These are phyloP conservation scores for Saturnispora diversa DNA, from an alignment of 805 yeast genomes.

Conservation along the genomic window DNA sequence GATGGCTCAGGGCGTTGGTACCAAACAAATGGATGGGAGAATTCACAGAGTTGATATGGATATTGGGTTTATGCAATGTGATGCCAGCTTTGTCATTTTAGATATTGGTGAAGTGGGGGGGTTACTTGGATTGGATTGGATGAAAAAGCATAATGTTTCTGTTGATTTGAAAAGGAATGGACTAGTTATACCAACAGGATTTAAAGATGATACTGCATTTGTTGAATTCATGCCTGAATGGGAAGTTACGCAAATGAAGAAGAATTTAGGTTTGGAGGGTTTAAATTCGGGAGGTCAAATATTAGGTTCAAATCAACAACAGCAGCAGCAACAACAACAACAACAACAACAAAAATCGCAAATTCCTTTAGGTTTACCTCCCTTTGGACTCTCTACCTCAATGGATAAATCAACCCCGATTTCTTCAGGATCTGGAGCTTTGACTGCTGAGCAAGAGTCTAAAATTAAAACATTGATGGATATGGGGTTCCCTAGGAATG, in stretches of 20 bases:
- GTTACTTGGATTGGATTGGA: slow-evolving; percentile 84
- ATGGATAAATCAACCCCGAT: too few species aligned
- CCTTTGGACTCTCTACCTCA: too few species aligned
- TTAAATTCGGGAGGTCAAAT: slow-evolving; percentile 1
- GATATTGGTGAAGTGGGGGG: slow-evolving; percentile 62
- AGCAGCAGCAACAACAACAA: background rate
- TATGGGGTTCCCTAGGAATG: slow-evolving; percentile 62
- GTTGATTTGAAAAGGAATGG: slow-evolving; percentile 64
- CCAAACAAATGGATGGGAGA: slow-evolving; percentile 66
- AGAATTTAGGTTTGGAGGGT: slow-evolving; percentile 19
- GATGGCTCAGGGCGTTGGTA: slow-evolving; percentile 86
- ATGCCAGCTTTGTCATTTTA: slow-evolving; percentile 63
- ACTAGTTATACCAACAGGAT: slow-evolving; percentile 29
- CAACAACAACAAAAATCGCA: slow-evolving; percentile 16
- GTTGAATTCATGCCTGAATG: slow-evolving; percentile 17
- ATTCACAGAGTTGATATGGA: slow-evolving; percentile 84
- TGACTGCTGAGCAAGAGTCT: slow-evolving; percentile 17
- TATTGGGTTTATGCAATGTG: slow-evolving; percentile 56
- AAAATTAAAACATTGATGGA: slow-evolving; percentile 41
- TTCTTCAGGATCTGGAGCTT: slow-evolving; percentile 15
- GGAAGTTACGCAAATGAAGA: slow-evolving; percentile 15
- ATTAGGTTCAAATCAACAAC: slow-evolving; percentile 1
- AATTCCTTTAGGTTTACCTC: too few species aligned
- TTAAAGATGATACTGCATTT: slow-evolving; percentile 39
- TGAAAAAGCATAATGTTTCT: slow-evolving; percentile 76